Conservation (phyloP, 768 basidiomycete genomes). For the Pleurotus cornucopiae region DNA sequence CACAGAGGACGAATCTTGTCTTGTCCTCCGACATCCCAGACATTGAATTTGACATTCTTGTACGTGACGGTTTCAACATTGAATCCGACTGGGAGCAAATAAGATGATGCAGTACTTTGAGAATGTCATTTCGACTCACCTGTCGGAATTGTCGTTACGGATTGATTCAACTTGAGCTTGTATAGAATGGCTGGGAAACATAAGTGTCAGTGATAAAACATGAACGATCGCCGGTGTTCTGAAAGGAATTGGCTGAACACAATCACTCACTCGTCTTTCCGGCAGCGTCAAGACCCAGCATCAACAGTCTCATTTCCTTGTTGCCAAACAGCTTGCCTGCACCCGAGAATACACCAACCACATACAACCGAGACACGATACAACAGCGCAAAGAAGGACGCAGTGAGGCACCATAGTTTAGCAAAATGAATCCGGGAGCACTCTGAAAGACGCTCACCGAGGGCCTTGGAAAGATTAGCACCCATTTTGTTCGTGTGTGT, state of each 20-base stretch:
- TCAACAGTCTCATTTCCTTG: conserved; percentile 97
- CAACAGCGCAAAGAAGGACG: too few species aligned
- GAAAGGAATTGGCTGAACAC: neutral
- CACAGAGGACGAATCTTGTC: conserved; percentile 98
- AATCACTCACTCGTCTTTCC: conserved; percentile 88
- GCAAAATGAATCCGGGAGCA: conserved; percentile 12
- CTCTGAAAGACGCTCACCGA: conserved; percentile 39
- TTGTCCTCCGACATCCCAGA: conserved; percentile 98
- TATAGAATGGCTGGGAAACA: conserved; percentile 84
- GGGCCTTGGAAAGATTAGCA: conserved; percentile 81
- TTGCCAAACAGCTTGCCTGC: conserved; percentile 93
- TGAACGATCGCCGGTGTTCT: neutral
- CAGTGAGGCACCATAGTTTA: neutral
- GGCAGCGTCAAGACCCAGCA: conserved; percentile 96
- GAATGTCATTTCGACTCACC: conserved; percentile 39
- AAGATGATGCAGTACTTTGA: conserved; percentile 4
- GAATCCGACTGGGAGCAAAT: conserved; percentile 74
- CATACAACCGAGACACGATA: too few species aligned
- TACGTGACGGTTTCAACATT: conserved; percentile 99
- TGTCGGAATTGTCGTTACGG: conserved; percentile 97
- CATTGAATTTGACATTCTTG: conserved; percentile 95
- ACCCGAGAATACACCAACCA: neutral
- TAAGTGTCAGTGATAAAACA: neutral
- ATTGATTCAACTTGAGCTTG: conserved; percentile 98
- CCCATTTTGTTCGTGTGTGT: conserved; percentile 53